Evolutionary conservation across 352 stramenopile species (phyloP).

Genomic region (Saprolegnia parasitica): DNA sequence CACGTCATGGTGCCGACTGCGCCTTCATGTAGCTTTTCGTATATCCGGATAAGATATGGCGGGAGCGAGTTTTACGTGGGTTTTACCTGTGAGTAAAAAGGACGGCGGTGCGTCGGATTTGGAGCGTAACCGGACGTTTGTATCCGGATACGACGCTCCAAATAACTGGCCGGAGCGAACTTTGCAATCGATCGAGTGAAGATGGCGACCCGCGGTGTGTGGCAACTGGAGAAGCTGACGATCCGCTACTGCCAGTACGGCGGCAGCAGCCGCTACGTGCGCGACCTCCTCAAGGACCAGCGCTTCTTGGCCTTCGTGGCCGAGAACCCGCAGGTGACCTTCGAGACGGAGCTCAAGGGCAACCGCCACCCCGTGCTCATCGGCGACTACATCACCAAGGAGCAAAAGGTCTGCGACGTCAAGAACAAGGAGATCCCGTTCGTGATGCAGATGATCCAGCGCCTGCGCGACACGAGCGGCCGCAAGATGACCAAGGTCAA

Average conservation of each 20-base stretch:
- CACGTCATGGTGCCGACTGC: no score
- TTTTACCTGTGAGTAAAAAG: no score
- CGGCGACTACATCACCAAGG: conserved; percentile 80
- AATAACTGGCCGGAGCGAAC: neutral
- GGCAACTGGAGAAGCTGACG: conserved; percentile 74
- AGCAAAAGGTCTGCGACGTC: conserved; percentile 79
- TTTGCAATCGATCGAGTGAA: conserved; percentile 4
- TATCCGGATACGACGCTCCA: neutral
- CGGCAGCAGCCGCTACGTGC: conserved; percentile 71
- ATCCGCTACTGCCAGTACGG: conserved; percentile 77
- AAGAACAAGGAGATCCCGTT: conserved; percentile 86
- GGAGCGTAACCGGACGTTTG: no score
- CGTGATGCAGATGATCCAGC: conserved; percentile 79
- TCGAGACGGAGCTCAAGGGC: conserved; percentile 81
- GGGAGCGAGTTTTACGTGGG: no score
- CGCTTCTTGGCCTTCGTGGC: conserved; percentile 82
- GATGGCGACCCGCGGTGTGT: conserved; percentile 74
- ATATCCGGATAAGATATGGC: no score
- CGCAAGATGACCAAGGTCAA: conserved; percentile 87
- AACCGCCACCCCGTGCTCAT: conserved; percentile 74
- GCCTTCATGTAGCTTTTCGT: no score
- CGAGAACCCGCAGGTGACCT: conserved; percentile 82
- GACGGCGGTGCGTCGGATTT: no score
- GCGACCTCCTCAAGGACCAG: conserved; percentile 64
- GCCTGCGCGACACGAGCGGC: conserved; percentile 78